Evolutionary conservation across 2,329 filamentous ascomycete genomes (phyloP), one percentile per base, ranked within the genome.

Genomic region (Fusarium denticulatum): DNA sequence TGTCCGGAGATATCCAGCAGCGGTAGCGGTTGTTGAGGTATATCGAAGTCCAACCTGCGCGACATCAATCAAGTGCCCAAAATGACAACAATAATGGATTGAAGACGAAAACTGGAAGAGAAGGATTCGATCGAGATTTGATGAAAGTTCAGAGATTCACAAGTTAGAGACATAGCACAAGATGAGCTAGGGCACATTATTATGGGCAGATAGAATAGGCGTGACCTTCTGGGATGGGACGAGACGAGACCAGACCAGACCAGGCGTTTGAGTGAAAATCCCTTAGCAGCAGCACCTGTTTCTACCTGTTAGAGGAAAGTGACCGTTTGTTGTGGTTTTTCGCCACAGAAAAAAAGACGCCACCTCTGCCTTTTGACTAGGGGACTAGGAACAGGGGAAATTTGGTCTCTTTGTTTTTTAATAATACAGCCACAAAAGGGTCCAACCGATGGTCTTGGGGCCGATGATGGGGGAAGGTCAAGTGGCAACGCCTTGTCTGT

Each of bases 181-280:
- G 65, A 30, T 22, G 40, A 68, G 67, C 63, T 72, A 64, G 60
- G 57, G 67, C 52, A 60, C 36, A 69, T 72, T 53, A 62, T 66
- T 73, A 71, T 71, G 71, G 66, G 67, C 66, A 73, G 71, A 67
- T 66, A 39, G 67, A 50, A 63, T 63, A 32, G 62, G 60, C 67
- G 53, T 71, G 70, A 65, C 60, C 9, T 37, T 37, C 36, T 37
- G 36, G 36, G 36, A 28, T 60, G 53, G 55, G 18, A 40, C 56
- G 57, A 55, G 43, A 71, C 45, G 20, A 24, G 42, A 47, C 64
- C 34, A 60, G 64, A 72, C 30, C 7, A 50, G n/a, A 34, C 63
- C 36, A 56, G 53, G 60, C 56, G 30, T 50, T 45, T 39, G 62
- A 37, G 57, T 20, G 36, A 71, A 73, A 73, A 67, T 58, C 57